Conservation (phyloP, 495 filamentous ascomycete species). For the Xylaria bambusicola region DNA sequence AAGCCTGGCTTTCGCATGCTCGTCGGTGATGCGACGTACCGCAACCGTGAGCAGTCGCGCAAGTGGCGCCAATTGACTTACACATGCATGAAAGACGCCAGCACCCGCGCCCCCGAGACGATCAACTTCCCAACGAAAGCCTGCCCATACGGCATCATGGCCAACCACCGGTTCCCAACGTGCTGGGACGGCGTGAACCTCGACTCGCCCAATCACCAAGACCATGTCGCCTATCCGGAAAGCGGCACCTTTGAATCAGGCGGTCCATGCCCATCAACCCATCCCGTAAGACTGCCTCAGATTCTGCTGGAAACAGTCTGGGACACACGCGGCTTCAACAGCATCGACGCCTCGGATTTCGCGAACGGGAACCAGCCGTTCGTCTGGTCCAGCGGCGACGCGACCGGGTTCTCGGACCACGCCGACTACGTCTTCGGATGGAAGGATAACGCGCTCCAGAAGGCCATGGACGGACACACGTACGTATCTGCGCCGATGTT, state of each 20-base stretch:
- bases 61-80: constrained; percentile 44
- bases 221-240: constrained; percentile 45
- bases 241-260: constrained; percentile 39
- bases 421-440: constrained; percentile 39
- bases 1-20: constrained; percentile 50
- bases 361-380: constrained; percentile 46
- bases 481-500: constrained; percentile 36
- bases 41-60: constrained; percentile 35
- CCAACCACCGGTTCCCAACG: constrained; percentile 36
- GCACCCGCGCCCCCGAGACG: constrained; percentile 38
- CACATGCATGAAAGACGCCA: constrained; percentile 37
- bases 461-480: constrained; percentile 34
- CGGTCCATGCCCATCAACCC: constrained; percentile 37
- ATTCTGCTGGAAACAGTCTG: constrained; percentile 41
- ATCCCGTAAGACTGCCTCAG: constrained; percentile 37
- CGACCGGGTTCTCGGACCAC: constrained; percentile 35
- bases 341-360: constrained; percentile 44
- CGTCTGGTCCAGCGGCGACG: constrained; percentile 47
- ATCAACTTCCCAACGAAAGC: constrained; percentile 34
- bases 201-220: constrained; percentile 41
- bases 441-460: constrained; percentile 36
- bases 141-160: constrained; percentile 43
- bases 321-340: constrained; percentile 38
- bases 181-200: constrained; percentile 41
- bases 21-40: constrained; percentile 36